Base-by-base conservation (phyloP, 2,329 filamentous ascomycete genomes). In the Cordyceps cateniannulata region DNA sequence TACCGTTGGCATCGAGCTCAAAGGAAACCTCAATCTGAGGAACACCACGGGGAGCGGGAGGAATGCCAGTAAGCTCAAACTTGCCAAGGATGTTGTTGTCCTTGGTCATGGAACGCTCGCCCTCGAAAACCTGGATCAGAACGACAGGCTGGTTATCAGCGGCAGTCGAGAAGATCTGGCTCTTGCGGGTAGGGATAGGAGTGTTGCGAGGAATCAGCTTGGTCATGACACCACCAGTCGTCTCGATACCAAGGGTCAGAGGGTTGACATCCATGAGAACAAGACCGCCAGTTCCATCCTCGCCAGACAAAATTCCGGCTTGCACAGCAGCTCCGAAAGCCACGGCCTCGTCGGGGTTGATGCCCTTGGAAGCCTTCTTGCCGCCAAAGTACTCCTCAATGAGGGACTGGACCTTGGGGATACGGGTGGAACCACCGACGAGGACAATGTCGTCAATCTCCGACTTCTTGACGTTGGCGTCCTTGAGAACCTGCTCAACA, bases 301-400 rank as follows among this genome's bases (percentile, higher is more conserved):
- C 91, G 67, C 92, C 92, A 69, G 92, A 89, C 65, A 99, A 84
- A 72, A 98, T 87, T 88, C 93, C 93, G 80, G 89, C 95, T 81
- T 99, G 95, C 69, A 98, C 92, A 69, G 95, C 93, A 66, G 95
- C 95, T 80, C 95, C 95, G 76, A 93, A 98, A 73, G 95, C 95
- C 69, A 98, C 95, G 80, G 95, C 95, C 84, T 98, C 95, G 73
- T 99, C 95, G 69, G 95, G 95, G 86, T 98, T 98, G 77, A 99
- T 96, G 79, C 92, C 91, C 91, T 98, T 98, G 85, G 89, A 93
- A 70, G 93, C 92, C 84, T 95, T 93, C 90, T 98, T 98, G 77
- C 93, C 89, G 70, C 74, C 81, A 76, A 98, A 98, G 85, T 85
- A 98, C 79, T 98, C 93, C 83, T 98, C 92, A 67, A 98, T 90